Percentiles rank a stretch among this genome's conserved stretches.
phyloP scores from a whole-genome alignment of 768 basidiomycete species.

The Boletus pseudopeckii region DNA sequence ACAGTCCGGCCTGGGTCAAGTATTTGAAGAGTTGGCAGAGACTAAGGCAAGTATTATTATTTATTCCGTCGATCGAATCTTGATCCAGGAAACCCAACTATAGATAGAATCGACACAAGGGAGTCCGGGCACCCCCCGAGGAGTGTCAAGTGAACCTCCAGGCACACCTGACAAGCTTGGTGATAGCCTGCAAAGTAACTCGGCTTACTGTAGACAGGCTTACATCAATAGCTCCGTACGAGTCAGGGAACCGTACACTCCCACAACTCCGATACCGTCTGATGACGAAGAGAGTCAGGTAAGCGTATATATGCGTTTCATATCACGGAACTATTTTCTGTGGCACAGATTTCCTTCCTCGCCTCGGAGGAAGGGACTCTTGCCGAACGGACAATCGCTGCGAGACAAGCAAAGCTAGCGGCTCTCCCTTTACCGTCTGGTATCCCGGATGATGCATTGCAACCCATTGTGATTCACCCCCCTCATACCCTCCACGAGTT shows the following conservation, averaged over 20 bases:
- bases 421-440: constrained; percentile 60
- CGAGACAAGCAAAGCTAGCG: constrained; percentile 55
- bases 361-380: background rate
- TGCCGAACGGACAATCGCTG: constrained; percentile 44
- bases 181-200: constrained; percentile 27
- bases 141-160: background rate
- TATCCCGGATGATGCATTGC: constrained; percentile 62
- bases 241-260: background rate
- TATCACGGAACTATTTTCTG: background rate
- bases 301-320: constrained; percentile 16
- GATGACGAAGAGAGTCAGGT: constrained; percentile 15
- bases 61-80: background rate
- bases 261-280: background rate
- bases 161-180: constrained; percentile 21
- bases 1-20: background rate
- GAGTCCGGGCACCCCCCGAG: background rate
- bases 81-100: background rate
- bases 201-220: constrained; percentile 21
- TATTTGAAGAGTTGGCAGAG: background rate
- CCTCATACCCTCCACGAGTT: constrained; percentile 70
- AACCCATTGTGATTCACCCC: constrained; percentile 64
- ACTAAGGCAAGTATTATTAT: constrained; percentile 1
- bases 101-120: background rate
- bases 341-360: background rate
- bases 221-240: constrained; percentile 9